phyloP scores from a whole-genome alignment of 306 rosid genomes.

The Vicia sativa region DNA sequence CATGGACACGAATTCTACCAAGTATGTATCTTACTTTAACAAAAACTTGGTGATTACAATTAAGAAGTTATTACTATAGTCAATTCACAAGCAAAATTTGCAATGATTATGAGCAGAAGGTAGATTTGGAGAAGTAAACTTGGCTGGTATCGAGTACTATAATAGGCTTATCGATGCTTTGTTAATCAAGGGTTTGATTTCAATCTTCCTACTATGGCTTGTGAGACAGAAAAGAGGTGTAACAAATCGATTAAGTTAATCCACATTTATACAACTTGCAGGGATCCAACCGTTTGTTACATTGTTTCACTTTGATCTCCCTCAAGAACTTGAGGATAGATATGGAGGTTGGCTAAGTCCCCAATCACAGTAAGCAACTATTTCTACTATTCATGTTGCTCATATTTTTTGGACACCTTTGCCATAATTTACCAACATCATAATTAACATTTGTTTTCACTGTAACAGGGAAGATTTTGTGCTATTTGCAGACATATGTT shows the following conservation, averaged over 20 bases:
- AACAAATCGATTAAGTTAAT: background rate
- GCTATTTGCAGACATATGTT: conserved; percentile 47
- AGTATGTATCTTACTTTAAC: conserved; percentile 44
- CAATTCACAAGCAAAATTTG: conserved; percentile 32
- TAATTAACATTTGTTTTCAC: background rate
- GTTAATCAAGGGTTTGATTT: conserved; percentile 54
- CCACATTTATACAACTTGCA: background rate
- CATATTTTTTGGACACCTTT: background rate
- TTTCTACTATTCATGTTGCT: background rate
- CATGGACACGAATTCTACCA: conserved; percentile 85
- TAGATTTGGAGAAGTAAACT: conserved; percentile 62
- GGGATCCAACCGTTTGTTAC: conserved; percentile 63
- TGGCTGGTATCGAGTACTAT: conserved; percentile 57
- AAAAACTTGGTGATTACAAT: background rate
- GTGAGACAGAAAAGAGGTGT: conserved; percentile 6
- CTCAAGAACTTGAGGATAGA: conserved; percentile 50
- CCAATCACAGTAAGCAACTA: conserved; percentile 39
- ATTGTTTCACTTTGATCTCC: conserved; percentile 48
- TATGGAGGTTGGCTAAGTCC: conserved; percentile 56
- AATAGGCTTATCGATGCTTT: conserved; percentile 58
- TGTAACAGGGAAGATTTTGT: conserved; percentile 50
- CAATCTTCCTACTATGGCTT: conserved; percentile 3
- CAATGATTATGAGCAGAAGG: conserved; percentile 53
- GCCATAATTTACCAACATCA: conserved; percentile 11
- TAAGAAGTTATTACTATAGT: background rate